A percentile compares a stretch with the other conserved stretches of the same genome.
These are phyloP conservation scores for Leptodontidium sp. DNA, from an alignment of 2,329 filamentous ascomycete species.

Conservation along the genomic window DNA sequence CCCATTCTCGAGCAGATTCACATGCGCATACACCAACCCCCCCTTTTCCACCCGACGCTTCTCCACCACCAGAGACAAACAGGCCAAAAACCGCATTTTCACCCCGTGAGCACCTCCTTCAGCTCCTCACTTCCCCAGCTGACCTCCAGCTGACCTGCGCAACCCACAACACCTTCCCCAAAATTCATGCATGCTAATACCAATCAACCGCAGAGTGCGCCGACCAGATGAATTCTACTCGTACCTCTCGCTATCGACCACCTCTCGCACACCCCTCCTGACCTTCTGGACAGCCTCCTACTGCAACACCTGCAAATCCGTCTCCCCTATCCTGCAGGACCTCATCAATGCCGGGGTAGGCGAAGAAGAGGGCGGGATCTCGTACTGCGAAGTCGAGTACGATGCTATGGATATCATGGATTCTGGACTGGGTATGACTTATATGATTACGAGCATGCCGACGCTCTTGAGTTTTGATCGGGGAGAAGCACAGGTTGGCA, in stretches of 20 bases:
- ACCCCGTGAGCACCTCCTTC: slow-evolving; percentile 48
- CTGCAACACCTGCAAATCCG: slow-evolving; percentile 61
- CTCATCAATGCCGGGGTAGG: slow-evolving; percentile 58
- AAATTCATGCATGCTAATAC: slow-evolving; percentile 11
- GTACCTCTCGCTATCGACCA: slow-evolving; percentile 63
- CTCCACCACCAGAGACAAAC: slow-evolving; percentile 36
- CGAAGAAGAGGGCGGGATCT: slow-evolving; percentile 63
- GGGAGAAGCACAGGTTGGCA: slow-evolving; percentile 59
- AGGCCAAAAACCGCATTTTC: slow-evolving; percentile 52
- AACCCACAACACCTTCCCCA: slow-evolving; percentile 6
- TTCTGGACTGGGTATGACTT: slow-evolving; percentile 57
- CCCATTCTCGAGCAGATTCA: not conserved
- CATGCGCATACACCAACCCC: not conserved
- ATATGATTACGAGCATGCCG: slow-evolving; percentile 66
- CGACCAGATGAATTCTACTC: slow-evolving; percentile 62
- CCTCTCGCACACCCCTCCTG: slow-evolving; percentile 62
- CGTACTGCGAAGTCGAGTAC: slow-evolving; percentile 62
- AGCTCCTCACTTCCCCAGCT: slow-evolving; percentile 11
- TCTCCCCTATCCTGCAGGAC: slow-evolving; percentile 57
- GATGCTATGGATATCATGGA: slow-evolving; percentile 65
- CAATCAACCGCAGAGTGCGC: slow-evolving; percentile 56
- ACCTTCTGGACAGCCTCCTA: slow-evolving; percentile 68
- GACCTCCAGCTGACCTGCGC: slow-evolving; percentile 15
- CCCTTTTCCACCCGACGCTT: slow-evolving; percentile 29
- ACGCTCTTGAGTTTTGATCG: slow-evolving; percentile 66